Base-by-base conservation (phyloP, 2,329 filamentous ascomycete genomes). In the Ceratocystis cubensis region DNA sequence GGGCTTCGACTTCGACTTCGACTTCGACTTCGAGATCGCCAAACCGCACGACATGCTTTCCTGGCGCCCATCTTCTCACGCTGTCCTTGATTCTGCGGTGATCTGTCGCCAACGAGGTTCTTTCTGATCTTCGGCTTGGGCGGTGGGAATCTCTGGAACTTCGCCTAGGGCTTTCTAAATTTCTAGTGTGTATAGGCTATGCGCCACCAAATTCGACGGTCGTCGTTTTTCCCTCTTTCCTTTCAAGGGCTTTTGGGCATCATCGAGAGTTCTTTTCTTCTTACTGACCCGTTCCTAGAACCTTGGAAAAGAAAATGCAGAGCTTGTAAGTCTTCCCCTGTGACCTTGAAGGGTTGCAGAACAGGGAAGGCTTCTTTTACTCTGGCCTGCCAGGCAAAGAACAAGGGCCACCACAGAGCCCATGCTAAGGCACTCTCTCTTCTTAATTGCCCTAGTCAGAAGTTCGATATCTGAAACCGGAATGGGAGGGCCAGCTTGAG, bases 1-100 rank as follows among this genome's bases (percentile, higher is more conserved):
- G 15, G 20, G 50, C 17, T 33, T 15, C 15, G 56, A 10, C 17
- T 33, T 15, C 56, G 56, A 59, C 56, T 59, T 59, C 56, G 15
- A 59, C 17, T 33, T 15, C 56, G 56, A 59, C 56, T 59, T 59
- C 56, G 15, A 59, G 28, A 59, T 59, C 56, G 56, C 33, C 56
- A 10, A 17, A 3, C 37, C 10, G 37, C 10, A 15, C 10, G 37
- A 41, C 37, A 41, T 41, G 37, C 37, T 53, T 53, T 15, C 7
- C 10, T 8, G 10, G 3, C 7, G 6, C 53, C 25, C 5, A 30
- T 8, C 10, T 59, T 37, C 17, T 37, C 4, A 15, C 25, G 28
- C 13, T 17, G 17, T 59, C 33, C 28, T 59, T 20, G 56, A n/a
- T 37, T 59, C 25, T 37, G 56, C 3, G 2, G 15, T 59, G 28